Base-by-base conservation (phyloP, 345 rosid species). In the Eucalyptus melliodora region DNA sequence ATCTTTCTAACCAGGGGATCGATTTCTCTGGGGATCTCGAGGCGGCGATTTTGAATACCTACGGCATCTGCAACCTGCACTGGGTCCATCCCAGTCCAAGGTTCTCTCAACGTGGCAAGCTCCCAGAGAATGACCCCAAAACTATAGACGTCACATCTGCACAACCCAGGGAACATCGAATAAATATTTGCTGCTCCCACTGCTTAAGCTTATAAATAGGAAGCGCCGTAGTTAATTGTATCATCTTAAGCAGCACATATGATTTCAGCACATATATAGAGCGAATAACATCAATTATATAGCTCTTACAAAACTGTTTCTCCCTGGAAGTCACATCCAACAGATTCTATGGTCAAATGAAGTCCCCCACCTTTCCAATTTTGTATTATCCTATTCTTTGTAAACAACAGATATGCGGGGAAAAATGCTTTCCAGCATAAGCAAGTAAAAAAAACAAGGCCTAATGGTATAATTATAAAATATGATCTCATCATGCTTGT, bases 11-110 rank as follows among this genome's bases (percentile, higher is more conserved):
- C 99, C 83, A 93, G 53, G 34, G 99, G 99, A 92, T 98, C 99
- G 34, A 97, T 90, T 91, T 98, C 99, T 93, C 95, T 95, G 16
- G 99, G 99, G 89, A 97, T 96, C 88, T 97, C 99, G 87, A 95
- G 99, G 89, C 99, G 95, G 2, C 97, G 97, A 87, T 96, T 98
- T 92, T 98, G 97, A 93, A 95, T 95, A 91, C 99, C 99, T 62
- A 98, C 99, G 24, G 99, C 99, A 90, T 97, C 99, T n/a, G 94
- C 99, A 69, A 97, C 99, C 94, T 98, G 99, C 99, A 98, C 95
- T 6, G 98, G 97, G 91, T 98, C 96, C 99, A 97, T 97, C 88
- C 97, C 99, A 85, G 95, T 92, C 99, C 99, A 98, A 14, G 99
- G 99, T 88, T 92, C 88, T 93, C 92, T 94, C 90, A 95, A 90